phyloP scores from a whole-genome alignment of 345 rosid species.

The Eucalyptus sp. region DNA sequence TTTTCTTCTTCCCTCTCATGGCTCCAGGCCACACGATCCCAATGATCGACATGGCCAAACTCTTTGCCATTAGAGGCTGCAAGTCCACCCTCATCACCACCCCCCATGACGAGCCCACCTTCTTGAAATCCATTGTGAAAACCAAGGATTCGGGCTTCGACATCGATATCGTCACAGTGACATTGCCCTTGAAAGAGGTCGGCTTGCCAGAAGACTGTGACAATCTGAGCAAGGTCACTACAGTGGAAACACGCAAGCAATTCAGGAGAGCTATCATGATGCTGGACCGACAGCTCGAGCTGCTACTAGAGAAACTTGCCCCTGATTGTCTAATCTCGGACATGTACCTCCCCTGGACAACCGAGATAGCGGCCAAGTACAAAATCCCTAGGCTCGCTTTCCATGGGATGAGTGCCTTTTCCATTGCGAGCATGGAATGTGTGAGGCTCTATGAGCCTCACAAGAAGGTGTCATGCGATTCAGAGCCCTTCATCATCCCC shows the following conservation, averaged over 20 bases:
- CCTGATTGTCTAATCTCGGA: too few relatives aligned
- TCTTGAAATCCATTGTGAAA: not conserved
- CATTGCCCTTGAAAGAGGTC: conserved; percentile 9
- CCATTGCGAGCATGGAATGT: too few relatives aligned
- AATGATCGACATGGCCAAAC: conserved; percentile 22
- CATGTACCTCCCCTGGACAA: too few relatives aligned
- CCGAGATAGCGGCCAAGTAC: too few relatives aligned
- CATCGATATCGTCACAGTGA: not conserved
- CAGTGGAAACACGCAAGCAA: not conserved
- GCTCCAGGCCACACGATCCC: conserved; percentile 23
- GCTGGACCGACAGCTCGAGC: conserved; percentile 3
- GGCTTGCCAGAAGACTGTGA: conserved; percentile 12
- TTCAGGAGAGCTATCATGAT: not conserved
- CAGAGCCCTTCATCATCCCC: too few relatives aligned
- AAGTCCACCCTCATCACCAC: conserved; percentile 3
- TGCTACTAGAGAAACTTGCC: too few relatives aligned
- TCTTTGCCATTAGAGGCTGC: conserved; percentile 13
- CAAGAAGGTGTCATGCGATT: too few relatives aligned
- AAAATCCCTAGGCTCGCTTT: too few relatives aligned
- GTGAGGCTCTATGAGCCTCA: too few relatives aligned
- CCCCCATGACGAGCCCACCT: not conserved
- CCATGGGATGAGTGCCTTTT: too few relatives aligned
- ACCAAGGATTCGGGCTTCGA: not conserved
- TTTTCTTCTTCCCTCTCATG: conserved; percentile 26
- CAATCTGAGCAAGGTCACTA: not conserved